Percentiles rank a stretch among this genome's conserved stretches.
These are phyloP conservation scores for Pythium aristosporum DNA, from an alignment of 352 stramenopile genomes.

Conservation along the genomic window DNA sequence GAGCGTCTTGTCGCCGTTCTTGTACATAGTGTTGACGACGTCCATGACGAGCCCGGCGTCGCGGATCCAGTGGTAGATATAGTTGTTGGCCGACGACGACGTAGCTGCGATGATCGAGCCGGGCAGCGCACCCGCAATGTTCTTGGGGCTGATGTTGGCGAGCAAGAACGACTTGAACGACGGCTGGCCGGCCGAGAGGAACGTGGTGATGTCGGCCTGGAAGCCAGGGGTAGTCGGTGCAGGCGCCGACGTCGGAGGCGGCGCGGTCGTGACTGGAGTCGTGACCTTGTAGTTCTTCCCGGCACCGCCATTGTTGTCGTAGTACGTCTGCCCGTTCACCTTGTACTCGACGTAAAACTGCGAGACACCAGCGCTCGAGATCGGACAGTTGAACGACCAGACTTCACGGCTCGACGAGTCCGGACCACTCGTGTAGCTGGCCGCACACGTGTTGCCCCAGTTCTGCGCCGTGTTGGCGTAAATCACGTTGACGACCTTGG, in stretches of 20 bases:
- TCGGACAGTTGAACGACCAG: slow-evolving; percentile 27
- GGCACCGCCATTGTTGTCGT: slow-evolving; percentile 29
- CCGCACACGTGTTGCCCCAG: no score
- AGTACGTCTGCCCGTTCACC: slow-evolving; percentile 26
- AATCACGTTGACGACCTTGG: no score
- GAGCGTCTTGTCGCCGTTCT: slow-evolving; percentile 17
- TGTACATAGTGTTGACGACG: slow-evolving; percentile 21
- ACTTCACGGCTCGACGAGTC: no score
- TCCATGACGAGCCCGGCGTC: slow-evolving; percentile 27
- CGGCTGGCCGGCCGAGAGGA: slow-evolving; percentile 1
- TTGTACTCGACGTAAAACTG: slow-evolving; percentile 34
- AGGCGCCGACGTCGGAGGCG: neutral
- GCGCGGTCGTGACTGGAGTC: neutral
- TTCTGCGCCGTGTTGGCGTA: no score
- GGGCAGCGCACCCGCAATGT: slow-evolving; percentile 16
- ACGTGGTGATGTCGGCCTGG: slow-evolving; percentile 22
- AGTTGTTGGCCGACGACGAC: slow-evolving; percentile 20
- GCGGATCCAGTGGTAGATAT: slow-evolving; percentile 30
- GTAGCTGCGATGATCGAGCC: slow-evolving; percentile 25
- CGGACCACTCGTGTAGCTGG: no score
- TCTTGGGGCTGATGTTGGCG: slow-evolving; percentile 28
- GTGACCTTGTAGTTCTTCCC: slow-evolving; percentile 24
- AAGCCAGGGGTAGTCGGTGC: slow-evolving; percentile 13
- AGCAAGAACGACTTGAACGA: slow-evolving; percentile 25
- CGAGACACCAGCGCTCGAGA: slow-evolving; percentile 17